Evolutionary conservation across 768 basidiomycete species (phyloP), one percentile per base, ranked within the genome.

Genomic region (Termitomyces bulborhizus): DNA sequence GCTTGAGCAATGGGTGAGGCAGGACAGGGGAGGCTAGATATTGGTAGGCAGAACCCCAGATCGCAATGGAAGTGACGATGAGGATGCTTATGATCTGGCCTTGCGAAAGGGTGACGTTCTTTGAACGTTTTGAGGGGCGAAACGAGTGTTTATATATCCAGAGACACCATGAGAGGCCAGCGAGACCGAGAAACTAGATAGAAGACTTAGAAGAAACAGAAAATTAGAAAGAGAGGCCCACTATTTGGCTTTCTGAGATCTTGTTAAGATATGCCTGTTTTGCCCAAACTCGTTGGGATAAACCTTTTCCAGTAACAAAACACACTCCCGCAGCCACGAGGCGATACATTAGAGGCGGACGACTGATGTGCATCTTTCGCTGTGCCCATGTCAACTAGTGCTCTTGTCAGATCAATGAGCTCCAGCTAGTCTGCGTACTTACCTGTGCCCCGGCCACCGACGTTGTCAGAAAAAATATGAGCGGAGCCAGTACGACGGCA

Each of bases 21-120:
- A 88, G 76, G 16, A 82, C 76, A 9, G 84, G 85, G 46, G 83
- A 80, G 21, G 66, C 70, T n/a, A 85, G 58, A 29, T 64, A 59
- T 26, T 69, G 69, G 37, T 69, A 68, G 2, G 69, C 60, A 40
- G 71, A 63, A 56, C 73, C 71, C 60, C 79, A 71, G 7, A 74
- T 18, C 13, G 62, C 65, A 51, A 71, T 62, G 18, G 74, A 71
- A 11, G 62, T 65, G 13, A 67, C 64, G 24, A 76, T 34, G 34
- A 66, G 32, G 11, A 63, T 54, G 9, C 57, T 53, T 51, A 71
- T 74, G 16, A 65, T 55, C 51, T 66, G 68, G 0, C 54, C 9
- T 9, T 58, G 56, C 2, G 65, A 62, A 41, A 62, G 24, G 36
- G 59, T 51, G 5, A 53, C 40, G 44, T 60, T 40, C 48, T 58